These are phyloP conservation scores for Cladosporium sp. DNA, from an alignment of 2,329 filamentous ascomycete genomes.

Conservation along the genomic window DNA sequence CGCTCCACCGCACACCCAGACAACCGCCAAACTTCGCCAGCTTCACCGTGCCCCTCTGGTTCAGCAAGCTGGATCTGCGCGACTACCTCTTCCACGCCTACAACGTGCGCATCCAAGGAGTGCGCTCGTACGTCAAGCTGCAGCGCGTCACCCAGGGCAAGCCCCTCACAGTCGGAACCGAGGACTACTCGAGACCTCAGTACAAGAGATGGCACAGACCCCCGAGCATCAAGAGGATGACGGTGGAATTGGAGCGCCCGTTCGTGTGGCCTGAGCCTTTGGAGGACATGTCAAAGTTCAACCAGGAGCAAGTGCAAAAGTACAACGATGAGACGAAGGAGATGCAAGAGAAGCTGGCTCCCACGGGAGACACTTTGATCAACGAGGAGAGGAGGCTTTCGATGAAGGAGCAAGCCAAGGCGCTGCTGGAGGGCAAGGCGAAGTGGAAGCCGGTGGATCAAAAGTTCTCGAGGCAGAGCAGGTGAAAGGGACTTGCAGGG, in stretches of 20 bases:
- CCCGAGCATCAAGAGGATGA: constrained; percentile 84
- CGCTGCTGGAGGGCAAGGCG: constrained; percentile 60
- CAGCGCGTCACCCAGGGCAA: constrained; percentile 60
- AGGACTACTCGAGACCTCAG: constrained; percentile 22
- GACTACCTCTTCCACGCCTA: constrained; percentile 93
- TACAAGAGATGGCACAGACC: constrained; percentile 66
- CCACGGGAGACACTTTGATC: constrained; percentile 38
- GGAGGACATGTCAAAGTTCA: constrained; percentile 55
- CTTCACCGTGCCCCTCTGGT: constrained; percentile 85
- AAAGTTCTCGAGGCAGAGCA: constrained; percentile 8
- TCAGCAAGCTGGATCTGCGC: constrained; percentile 95
- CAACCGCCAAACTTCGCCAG: constrained; percentile 78
- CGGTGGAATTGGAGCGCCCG: constrained; percentile 79
- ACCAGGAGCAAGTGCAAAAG: constrained; percentile 28
- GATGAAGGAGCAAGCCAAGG: constrained; percentile 62
- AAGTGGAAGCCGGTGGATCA: constrained; percentile 53
- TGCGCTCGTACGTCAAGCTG: constrained; percentile 79
- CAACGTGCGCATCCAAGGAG: constrained; percentile 67
- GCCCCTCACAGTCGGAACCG: constrained; percentile 23
- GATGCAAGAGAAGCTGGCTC: constrained; percentile 38
- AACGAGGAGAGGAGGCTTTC: constrained; percentile 44
- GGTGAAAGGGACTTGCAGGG: neutral
- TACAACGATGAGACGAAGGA: constrained; percentile 42
- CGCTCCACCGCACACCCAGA: constrained; percentile 71
- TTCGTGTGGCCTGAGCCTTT: constrained; percentile 81